A percentile compares a stretch with the other conserved stretches of the same genome.
Evolutionary conservation across 768 basidiomycete genomes (phyloP).

Genomic region (Lanmaoa pseudosensibilis): DNA sequence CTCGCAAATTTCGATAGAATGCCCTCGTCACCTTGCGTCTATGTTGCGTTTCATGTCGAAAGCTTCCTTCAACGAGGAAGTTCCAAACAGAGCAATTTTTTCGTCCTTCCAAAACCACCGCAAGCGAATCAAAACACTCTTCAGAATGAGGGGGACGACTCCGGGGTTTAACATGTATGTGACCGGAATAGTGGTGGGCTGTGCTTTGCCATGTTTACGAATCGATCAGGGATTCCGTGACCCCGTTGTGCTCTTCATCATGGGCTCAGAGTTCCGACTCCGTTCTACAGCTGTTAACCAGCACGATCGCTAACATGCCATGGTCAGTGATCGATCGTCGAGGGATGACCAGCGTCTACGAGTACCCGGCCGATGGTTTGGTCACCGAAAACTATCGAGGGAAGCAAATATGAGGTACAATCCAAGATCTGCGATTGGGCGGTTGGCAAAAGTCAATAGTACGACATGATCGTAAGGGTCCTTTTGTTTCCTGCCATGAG

Average conservation of each 20-base stretch:
- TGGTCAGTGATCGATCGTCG: background rate
- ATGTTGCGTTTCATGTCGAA: background rate
- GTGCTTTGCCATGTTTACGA: background rate
- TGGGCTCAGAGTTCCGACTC: background rate
- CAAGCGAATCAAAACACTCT: background rate
- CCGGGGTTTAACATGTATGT: background rate
- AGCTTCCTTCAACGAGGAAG: too few relatives aligned
- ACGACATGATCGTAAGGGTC: background rate
- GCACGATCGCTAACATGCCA: background rate
- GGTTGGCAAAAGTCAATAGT: background rate
- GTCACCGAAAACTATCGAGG: conserved; percentile 5
- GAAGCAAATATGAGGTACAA: background rate
- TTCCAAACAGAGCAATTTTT: background rate
- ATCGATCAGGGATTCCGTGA: background rate
- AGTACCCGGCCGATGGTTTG: conserved; percentile 8
- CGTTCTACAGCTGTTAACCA: background rate
- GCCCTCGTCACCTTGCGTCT: background rate
- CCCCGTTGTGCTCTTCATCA: background rate
- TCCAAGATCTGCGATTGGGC: background rate
- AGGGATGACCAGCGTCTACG: background rate
- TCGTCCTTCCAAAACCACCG: background rate
- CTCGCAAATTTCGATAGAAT: background rate
- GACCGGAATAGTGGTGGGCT: background rate
- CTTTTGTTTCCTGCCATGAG: background rate
- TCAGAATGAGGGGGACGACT: background rate